A percentile compares a stretch with the other conserved stretches of the same genome.
These are phyloP conservation scores for Trichosporon sp. DNA, from an alignment of 1,284 basidiomycete genomes.

Conservation along the genomic window DNA sequence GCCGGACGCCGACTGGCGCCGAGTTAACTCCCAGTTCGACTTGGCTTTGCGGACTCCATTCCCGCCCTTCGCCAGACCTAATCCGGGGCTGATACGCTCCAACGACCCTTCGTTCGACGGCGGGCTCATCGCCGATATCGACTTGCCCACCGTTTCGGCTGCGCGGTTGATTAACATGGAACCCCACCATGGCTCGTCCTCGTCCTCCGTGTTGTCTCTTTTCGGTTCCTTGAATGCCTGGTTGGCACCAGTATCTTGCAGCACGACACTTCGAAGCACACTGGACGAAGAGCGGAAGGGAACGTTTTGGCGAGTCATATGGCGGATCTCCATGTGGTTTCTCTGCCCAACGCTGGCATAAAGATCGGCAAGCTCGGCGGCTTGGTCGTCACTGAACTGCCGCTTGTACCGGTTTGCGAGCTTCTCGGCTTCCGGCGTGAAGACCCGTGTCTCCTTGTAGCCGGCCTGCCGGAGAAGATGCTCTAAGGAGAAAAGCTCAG, in stretches of 20 bases:
- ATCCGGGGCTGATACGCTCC: slow-evolving; percentile 22
- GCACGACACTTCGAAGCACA: slow-evolving; percentile 19
- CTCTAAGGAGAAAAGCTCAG: slow-evolving; percentile 61
- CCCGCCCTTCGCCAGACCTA: slow-evolving; percentile 32
- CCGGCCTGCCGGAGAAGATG: slow-evolving; percentile 77
- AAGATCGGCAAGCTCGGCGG: slow-evolving; percentile 31
- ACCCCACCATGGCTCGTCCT: slow-evolving; percentile 28
- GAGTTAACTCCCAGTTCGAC: slow-evolving; percentile 32
- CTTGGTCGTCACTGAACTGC: slow-evolving; percentile 30
- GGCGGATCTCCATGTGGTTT: slow-evolving; percentile 12
- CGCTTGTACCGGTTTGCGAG: slow-evolving; percentile 21
- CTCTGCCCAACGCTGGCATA: slow-evolving; percentile 37
- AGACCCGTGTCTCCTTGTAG: slow-evolving; percentile 81
- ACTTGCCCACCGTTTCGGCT: slow-evolving; percentile 14
- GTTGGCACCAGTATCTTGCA: slow-evolving; percentile 14
- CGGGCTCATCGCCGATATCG: slow-evolving; percentile 17
- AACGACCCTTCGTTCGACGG: slow-evolving; percentile 12
- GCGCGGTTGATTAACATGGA: slow-evolving; percentile 9
- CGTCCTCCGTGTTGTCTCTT: neutral
- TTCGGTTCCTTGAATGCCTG: neutral
- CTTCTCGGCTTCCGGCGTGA: slow-evolving; percentile 69
- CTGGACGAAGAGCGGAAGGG: slow-evolving; percentile 21
- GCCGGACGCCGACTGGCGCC: slow-evolving; percentile 30
- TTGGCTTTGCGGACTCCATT: slow-evolving; percentile 36
- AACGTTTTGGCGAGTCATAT: slow-evolving; percentile 13